Percentiles rank a stretch among this genome's conserved stretches.
Evolutionary conservation across 208 protist species (phyloP).

Genomic region (Leishmania gerbilli): DNA sequence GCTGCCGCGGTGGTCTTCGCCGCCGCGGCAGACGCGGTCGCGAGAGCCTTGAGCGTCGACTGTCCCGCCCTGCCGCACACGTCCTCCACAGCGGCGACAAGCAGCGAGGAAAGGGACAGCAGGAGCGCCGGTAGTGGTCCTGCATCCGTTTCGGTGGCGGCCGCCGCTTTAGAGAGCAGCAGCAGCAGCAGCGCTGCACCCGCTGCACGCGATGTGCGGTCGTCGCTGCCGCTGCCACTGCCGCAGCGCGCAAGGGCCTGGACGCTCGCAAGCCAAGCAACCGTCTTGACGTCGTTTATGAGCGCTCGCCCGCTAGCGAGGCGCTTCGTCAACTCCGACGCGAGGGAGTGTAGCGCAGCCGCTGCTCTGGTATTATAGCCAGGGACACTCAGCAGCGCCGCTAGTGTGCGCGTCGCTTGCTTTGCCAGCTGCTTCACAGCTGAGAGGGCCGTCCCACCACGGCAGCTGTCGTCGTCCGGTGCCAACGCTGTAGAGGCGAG

Average conservation of each 20-base stretch:
- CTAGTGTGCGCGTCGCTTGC: conserved; percentile 26
- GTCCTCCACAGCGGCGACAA: conserved; percentile 20
- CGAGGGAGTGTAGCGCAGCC: conserved; percentile 12
- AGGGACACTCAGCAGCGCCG: conserved; percentile 17
- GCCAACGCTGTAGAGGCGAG: background rate
- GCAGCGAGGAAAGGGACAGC: conserved; percentile 6
- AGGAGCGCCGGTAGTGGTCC: conserved; percentile 17
- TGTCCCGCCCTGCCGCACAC: conserved; percentile 12
- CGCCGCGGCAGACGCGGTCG: background rate
- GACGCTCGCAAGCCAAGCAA: conserved; percentile 33
- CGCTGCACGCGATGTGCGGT: background rate
- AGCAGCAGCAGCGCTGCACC: background rate
- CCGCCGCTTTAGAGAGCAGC: background rate
- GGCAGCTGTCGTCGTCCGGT: background rate
- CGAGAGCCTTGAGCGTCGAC: background rate
- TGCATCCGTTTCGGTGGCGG: background rate
- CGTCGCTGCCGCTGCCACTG: background rate
- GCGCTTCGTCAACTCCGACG: conserved; percentile 3
- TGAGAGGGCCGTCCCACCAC: background rate
- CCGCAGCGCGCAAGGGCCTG: conserved; percentile 9
- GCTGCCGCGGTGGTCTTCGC: background rate
- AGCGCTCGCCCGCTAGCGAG: conserved; percentile 10
- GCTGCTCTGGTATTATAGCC: background rate
- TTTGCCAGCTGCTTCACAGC: conserved; percentile 32
- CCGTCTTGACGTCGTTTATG: conserved; percentile 27